Evolutionary conservation across 169 alveolate species (phyloP), one percentile per base, ranked within the genome.

Genomic region (Cryptosporidium sp.): DNA sequence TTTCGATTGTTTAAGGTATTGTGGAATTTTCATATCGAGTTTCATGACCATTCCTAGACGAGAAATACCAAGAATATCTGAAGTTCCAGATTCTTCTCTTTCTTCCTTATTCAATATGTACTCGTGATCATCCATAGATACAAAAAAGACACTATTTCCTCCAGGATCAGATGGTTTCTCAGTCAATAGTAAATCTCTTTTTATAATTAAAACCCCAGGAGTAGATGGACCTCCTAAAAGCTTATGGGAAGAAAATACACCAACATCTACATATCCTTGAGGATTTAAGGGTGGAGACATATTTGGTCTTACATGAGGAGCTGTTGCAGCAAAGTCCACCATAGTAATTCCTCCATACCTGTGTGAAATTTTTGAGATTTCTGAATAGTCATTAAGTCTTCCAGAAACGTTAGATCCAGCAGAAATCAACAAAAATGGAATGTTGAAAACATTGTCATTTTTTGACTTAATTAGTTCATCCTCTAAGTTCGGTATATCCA

Each of bases 41-140:
- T 93, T 93, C 70, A 93, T 93, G 10, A 93, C 93, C 61, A 95
- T 86, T n/a, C 98, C 99, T 29, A 97, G 94, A 84, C 99, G 94
- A 35, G 96, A 93, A 86, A 94, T 92, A 3, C 97, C 98, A 35
- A 96, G 92, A n/a, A 97, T 94, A 84, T 96, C 97, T 9, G 98
- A 98, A 26, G 98, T 97, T 35, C 99, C 99, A 10, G 97, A 96
- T 92, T 97, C 98, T 93, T 97, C 99, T 61, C 98, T 91, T 73
- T 95, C 97, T 86, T 96, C 97, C 31, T 92, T 89, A 84, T 96
- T 93, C 39, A 91, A 91, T 26, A 94, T 92, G 85, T 94, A 95
- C 55, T 93, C 94, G 71, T 96, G 98, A n/a, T 94, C 95, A 48
- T 94, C 92, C 52, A 93, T 91, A 16, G 97, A 94, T 7, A 97